A percentile compares a stretch with the other conserved stretches of the same genome.
Conservation (phyloP, 805 yeast genomes). For the Hagleromyces aurorensis region DNA sequence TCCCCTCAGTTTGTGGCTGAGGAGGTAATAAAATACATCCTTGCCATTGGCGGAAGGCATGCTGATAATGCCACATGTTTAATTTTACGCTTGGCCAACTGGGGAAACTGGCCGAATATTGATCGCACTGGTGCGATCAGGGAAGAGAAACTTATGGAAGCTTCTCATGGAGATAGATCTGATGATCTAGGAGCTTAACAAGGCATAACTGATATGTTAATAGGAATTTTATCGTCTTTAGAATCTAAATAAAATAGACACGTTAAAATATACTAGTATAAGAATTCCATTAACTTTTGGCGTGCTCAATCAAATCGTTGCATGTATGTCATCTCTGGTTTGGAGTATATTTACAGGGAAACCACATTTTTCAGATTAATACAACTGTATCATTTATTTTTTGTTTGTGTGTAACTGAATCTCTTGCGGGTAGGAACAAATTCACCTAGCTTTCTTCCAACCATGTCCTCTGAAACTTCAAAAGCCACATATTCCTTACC, state of each 20-base stretch:
- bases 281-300: too few relatives aligned
- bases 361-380: too few relatives aligned
- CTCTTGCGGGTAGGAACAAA: constrained; percentile 91
- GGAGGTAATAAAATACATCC: constrained; percentile 77
- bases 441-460: constrained; percentile 90
- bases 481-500: constrained; percentile 90
- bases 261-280: too few relatives aligned
- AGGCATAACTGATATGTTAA: too few relatives aligned
- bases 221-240: too few relatives aligned
- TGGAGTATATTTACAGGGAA: too few relatives aligned
- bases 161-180: constrained; percentile 12
- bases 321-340: too few relatives aligned
- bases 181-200: constrained; percentile 8
- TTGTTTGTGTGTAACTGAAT: constrained; percentile 72
- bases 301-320: too few relatives aligned
- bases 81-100: constrained; percentile 71
- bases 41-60: constrained; percentile 64
- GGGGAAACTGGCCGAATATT: constrained; percentile 87
- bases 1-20: constrained; percentile 81
- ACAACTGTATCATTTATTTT: constrained; percentile 49
- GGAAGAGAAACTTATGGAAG: constrained; percentile 49
- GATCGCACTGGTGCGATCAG: constrained; percentile 81
- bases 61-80: constrained; percentile 94
- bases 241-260: too few relatives aligned
- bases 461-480: constrained; percentile 89